Evolutionary conservation across 352 stramenopile species (phyloP).

Genomic region (Phytophthora boehmeriae): DNA sequence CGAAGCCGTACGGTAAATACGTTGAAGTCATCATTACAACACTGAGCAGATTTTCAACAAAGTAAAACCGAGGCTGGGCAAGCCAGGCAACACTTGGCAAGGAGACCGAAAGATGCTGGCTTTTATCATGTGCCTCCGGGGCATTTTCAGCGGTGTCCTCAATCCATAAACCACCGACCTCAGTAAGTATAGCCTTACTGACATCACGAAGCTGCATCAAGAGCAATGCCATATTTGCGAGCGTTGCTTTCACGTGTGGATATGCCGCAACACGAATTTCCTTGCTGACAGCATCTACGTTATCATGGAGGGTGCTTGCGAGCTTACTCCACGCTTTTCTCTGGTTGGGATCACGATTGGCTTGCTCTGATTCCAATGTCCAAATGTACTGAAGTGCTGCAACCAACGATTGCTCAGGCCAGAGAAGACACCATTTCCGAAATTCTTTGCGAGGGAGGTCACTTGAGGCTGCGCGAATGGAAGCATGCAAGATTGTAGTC

Average conservation of each 20-base stretch:
- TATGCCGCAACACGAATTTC: slow-evolving; percentile 58
- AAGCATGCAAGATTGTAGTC: slow-evolving; percentile 72
- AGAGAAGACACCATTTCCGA: slow-evolving; percentile 81
- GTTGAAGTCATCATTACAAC: slow-evolving; percentile 58
- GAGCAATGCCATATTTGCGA: slow-evolving; percentile 58
- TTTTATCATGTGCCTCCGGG: not conserved
- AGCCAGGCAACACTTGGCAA: slow-evolving; percentile 55
- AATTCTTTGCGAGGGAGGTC: slow-evolving; percentile 82
- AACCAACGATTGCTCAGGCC: slow-evolving; percentile 77
- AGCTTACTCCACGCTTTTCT: slow-evolving; percentile 45
- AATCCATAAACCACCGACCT: slow-evolving; percentile 25
- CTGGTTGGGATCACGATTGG: slow-evolving; percentile 28
- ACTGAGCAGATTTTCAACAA: slow-evolving; percentile 55
- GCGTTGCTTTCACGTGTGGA: slow-evolving; percentile 33
- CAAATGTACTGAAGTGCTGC: slow-evolving; percentile 57
- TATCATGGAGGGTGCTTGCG: slow-evolving; percentile 33
- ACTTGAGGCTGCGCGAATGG: slow-evolving; percentile 58
- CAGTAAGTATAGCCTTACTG: slow-evolving; percentile 33
- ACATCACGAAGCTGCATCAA: slow-evolving; percentile 63
- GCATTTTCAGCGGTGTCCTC: slow-evolving; percentile 13
- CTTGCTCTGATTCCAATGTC: slow-evolving; percentile 63
- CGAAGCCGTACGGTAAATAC: slow-evolving; percentile 63
- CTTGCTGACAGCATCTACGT: slow-evolving; percentile 40
- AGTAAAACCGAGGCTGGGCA: slow-evolving; percentile 69
- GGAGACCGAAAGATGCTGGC: slow-evolving; percentile 9